phyloP scores from a whole-genome alignment of 192 early-diverging fungal species.

The Pilobolus umbonatus region DNA sequence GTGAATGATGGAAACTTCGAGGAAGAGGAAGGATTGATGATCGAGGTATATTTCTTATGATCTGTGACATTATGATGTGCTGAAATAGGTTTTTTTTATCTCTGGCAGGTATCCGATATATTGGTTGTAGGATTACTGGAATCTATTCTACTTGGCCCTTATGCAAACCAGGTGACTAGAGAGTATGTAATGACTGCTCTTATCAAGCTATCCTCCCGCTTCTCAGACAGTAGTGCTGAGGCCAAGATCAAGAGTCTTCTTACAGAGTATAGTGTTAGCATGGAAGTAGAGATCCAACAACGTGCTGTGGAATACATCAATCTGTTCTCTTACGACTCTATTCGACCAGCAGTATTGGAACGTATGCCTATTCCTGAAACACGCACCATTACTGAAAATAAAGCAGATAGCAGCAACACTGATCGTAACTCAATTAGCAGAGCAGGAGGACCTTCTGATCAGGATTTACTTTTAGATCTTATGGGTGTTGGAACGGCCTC shows the following conservation, averaged over 20 bases:
- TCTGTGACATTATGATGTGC: too few species aligned
- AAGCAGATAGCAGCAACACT: constrained; percentile 11
- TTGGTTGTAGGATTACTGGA: constrained; percentile 75
- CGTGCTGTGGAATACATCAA: constrained; percentile 89
- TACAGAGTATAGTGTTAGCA: constrained; percentile 56
- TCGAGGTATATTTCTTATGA: constrained; percentile 36
- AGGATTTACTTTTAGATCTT: constrained; percentile 62
- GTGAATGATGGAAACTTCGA: constrained; percentile 55
- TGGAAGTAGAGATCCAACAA: constrained; percentile 91
- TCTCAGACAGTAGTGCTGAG: constrained; percentile 46
- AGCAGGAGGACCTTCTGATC: constrained; percentile 43
- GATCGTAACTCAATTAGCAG: constrained; percentile 1
- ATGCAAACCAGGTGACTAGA: constrained; percentile 70
- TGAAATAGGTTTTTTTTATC: not conserved
- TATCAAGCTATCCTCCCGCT: constrained; percentile 84
- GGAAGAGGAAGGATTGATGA: constrained; percentile 62
- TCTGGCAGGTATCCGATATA: constrained; percentile 51
- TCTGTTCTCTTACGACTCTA: constrained; percentile 68
- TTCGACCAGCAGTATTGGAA: constrained; percentile 81
- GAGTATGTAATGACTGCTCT: constrained; percentile 85
- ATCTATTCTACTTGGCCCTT: constrained; percentile 73
- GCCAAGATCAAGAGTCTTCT: constrained; percentile 57
- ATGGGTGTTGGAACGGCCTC: constrained; percentile 61
- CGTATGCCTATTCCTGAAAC: constrained; percentile 86
- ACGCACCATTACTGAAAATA: constrained; percentile 28